Conservation (phyloP, 352 stramenopile species). For the Phytophthora cactorum region DNA sequence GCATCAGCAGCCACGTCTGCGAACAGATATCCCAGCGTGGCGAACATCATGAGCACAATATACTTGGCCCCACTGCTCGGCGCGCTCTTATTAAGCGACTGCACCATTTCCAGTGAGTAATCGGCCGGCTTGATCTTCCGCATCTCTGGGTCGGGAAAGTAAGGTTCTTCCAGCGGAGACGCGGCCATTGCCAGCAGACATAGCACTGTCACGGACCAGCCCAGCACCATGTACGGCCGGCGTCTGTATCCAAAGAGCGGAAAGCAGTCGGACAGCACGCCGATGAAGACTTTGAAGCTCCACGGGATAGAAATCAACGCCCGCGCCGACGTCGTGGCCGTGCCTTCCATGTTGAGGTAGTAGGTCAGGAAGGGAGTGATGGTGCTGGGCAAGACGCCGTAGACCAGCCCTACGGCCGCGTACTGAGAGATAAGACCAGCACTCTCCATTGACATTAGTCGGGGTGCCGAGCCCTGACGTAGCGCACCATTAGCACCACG, state of each 20-base stretch:
- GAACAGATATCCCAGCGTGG: slow-evolving; percentile 59
- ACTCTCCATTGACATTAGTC: slow-evolving; percentile 40
- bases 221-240: slow-evolving; percentile 61
- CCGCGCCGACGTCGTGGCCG: slow-evolving; percentile 43
- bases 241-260: slow-evolving; percentile 57
- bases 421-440: slow-evolving; percentile 56
- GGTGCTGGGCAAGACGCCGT: slow-evolving; percentile 47
- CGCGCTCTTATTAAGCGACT: slow-evolving; percentile 45
- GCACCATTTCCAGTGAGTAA: slow-evolving; percentile 36
- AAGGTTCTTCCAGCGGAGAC: slow-evolving; percentile 39
- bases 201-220: slow-evolving; percentile 47
- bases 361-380: slow-evolving; percentile 58
- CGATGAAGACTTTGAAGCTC: slow-evolving; percentile 68
- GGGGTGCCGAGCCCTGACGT: slow-evolving; percentile 38
- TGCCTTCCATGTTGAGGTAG: slow-evolving; percentile 62
- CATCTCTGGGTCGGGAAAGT: slow-evolving; percentile 44
- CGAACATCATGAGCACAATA: slow-evolving; percentile 58
- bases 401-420: slow-evolving; percentile 50
- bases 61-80: slow-evolving; percentile 49
- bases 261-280: slow-evolving; percentile 55
- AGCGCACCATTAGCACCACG: slow-evolving; percentile 29
- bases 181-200: slow-evolving; percentile 48
- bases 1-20: slow-evolving; percentile 61
- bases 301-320: slow-evolving; percentile 55
- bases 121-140: slow-evolving; percentile 40